A percentile compares a stretch with the other conserved stretches of the same genome.
Conservation (phyloP, 805 yeast genomes). For the Lipomyces lipofer region DNA sequence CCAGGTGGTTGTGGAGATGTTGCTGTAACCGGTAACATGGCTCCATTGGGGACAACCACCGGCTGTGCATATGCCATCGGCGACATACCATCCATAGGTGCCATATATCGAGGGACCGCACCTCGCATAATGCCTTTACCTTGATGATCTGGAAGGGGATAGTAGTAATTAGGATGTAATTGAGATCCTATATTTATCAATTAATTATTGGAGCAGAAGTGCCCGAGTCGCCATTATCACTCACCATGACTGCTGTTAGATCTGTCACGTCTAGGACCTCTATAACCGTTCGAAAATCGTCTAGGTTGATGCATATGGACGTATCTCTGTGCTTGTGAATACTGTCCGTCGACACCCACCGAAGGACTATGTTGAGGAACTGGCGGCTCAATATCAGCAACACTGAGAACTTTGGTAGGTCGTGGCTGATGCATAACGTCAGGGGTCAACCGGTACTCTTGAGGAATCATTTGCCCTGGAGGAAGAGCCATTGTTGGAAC, state of each 20-base stretch:
- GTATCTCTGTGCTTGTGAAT: background rate
- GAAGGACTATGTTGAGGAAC: slow-evolving; percentile 11
- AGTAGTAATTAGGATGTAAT: slow-evolving; percentile 10
- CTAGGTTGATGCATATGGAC: slow-evolving; percentile 10
- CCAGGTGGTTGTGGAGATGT: slow-evolving; percentile 26
- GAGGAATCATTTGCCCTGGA: background rate
- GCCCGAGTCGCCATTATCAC: too few species aligned
- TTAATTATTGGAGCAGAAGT: too few species aligned
- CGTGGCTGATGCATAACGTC: slow-evolving; percentile 30
- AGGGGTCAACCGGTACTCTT: slow-evolving; percentile 23
- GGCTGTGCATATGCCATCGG: slow-evolving; percentile 8
- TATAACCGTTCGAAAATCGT: slow-evolving; percentile 14
- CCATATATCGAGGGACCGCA: slow-evolving; percentile 8
- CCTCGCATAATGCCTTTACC: slow-evolving; percentile 8
- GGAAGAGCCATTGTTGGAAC: background rate
- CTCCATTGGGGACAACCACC: slow-evolving; percentile 12
- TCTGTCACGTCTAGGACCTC: slow-evolving; percentile 7
- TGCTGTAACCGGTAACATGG: slow-evolving; percentile 12
- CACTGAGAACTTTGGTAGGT: slow-evolving; percentile 26
- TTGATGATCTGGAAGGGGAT: slow-evolving; percentile 1
- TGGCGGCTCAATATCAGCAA: slow-evolving; percentile 26
- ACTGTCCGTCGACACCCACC: background rate
- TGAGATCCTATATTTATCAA: background rate
- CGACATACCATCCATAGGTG: slow-evolving; percentile 2
- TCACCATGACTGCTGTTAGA: slow-evolving; percentile 2